Evolutionary conservation across 176 grass and related monocot species (phyloP).

Genomic region (Zoysia japonica): DNA sequence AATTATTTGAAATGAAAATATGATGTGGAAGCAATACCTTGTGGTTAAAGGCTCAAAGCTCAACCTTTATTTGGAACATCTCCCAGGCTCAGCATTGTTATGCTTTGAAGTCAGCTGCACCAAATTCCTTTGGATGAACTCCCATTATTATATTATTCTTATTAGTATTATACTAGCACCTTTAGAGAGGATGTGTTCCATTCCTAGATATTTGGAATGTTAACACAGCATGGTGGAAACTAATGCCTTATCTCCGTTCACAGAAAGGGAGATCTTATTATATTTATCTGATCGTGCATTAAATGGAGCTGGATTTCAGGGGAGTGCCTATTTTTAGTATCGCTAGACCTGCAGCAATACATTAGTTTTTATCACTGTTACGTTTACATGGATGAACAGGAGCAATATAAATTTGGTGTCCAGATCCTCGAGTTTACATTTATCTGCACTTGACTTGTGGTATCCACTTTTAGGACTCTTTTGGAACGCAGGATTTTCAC

Average conservation of each 20-base stretch:
- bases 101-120: not conserved
- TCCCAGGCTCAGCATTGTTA: not conserved
- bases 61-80: not conserved
- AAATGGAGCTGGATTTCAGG: not conserved
- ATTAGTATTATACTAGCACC: not conserved
- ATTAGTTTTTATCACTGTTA: not conserved
- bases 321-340: slow-evolving; percentile 15
- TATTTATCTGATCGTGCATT: slow-evolving; percentile 5
- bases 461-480: not conserved
- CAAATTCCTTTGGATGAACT: not conserved
- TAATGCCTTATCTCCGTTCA: not conserved
- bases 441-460: not conserved
- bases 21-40: not conserved
- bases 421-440: not conserved
- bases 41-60: not conserved
- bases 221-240: not conserved
- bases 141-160: not conserved
- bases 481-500: no score
- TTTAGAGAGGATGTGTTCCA: not conserved
- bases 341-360: not conserved
- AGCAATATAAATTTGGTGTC: not conserved
- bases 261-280: not conserved
- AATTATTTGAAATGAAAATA: slow-evolving; percentile 34
- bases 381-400: not conserved
- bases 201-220: slow-evolving; percentile 8